These are phyloP conservation scores for Podila minutissima DNA, from an alignment of 192 early-diverging fungal genomes.

Conservation along the genomic window DNA sequence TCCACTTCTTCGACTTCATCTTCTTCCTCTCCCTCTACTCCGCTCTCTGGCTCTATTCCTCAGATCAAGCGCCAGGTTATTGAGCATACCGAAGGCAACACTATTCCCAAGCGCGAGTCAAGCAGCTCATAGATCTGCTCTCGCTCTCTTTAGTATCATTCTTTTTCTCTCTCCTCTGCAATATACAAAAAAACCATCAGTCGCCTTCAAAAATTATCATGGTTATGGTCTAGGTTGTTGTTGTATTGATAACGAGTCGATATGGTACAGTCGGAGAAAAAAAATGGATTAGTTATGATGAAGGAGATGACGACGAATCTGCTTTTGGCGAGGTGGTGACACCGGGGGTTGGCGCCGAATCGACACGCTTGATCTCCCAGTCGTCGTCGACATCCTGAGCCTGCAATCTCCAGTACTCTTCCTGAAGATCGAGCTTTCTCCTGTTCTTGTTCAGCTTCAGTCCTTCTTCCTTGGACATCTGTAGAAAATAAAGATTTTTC, in stretches of 20 bases:
- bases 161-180: not conserved
- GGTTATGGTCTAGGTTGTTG: not conserved
- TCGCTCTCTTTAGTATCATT: not conserved
- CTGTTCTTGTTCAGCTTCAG: constrained; percentile 61
- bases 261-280: too few species aligned
- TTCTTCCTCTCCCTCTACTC: constrained; percentile 25
- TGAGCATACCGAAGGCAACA: constrained; percentile 34
- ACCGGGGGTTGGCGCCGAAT: constrained; percentile 16
- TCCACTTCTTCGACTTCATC: not conserved
- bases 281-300: too few species aligned
- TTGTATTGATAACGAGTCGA: too few species aligned
- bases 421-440: constrained; percentile 71
- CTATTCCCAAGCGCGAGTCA: constrained; percentile 39
- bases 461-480: constrained; percentile 66
- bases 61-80: constrained; percentile 41
- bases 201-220: not conserved
- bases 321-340: constrained; percentile 32
- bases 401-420: constrained; percentile 73
- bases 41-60: constrained; percentile 31
- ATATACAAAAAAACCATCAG: not conserved
- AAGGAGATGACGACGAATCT: too few species aligned
- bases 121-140: constrained; percentile 32
- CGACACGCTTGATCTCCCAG: constrained; percentile 53
- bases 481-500: not conserved
- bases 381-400: constrained; percentile 41